Percentiles rank a stretch among this genome's conserved stretches.
phyloP scores from a whole-genome alignment of 306 rosid genomes.

The Carpinus viminea region DNA sequence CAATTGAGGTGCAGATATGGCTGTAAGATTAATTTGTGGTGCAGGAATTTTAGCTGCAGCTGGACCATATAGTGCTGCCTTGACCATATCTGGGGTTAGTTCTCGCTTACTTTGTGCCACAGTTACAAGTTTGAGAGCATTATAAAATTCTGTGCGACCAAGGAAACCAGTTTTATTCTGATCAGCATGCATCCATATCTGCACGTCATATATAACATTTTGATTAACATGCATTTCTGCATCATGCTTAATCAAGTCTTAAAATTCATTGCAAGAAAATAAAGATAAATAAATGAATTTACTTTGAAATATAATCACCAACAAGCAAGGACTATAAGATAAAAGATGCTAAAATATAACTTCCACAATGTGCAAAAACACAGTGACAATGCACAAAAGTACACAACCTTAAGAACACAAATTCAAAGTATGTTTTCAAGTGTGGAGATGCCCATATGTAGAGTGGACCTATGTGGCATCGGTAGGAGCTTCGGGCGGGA shows the following conservation, averaged over 20 bases:
- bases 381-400: not conserved
- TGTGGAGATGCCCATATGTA: too few species aligned
- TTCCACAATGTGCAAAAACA: not conserved
- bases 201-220: conserved; percentile 27
- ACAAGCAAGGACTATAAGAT: conserved; percentile 2
- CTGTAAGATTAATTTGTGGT: conserved; percentile 72
- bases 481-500: too few species aligned
- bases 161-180: conserved; percentile 87
- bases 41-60: conserved; percentile 95
- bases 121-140: conserved; percentile 90
- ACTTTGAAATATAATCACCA: conserved; percentile 10
- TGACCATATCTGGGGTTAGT: conserved; percentile 81
- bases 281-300: not conserved
- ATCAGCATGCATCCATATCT: conserved; percentile 96
- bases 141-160: conserved; percentile 78
- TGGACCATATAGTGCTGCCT: conserved; percentile 81
- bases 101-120: conserved; percentile 97
- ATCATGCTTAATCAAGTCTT: conserved; percentile 19
- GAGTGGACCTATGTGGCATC: too few species aligned
- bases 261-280: not conserved
- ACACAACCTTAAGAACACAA: not conserved
- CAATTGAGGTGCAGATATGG: conserved; percentile 43
- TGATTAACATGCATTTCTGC: conserved; percentile 7
- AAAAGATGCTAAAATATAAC: not conserved
- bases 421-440: too few species aligned